Conservation (phyloP, 1,284 basidiomycete species). For the Trametes versicolor region DNA sequence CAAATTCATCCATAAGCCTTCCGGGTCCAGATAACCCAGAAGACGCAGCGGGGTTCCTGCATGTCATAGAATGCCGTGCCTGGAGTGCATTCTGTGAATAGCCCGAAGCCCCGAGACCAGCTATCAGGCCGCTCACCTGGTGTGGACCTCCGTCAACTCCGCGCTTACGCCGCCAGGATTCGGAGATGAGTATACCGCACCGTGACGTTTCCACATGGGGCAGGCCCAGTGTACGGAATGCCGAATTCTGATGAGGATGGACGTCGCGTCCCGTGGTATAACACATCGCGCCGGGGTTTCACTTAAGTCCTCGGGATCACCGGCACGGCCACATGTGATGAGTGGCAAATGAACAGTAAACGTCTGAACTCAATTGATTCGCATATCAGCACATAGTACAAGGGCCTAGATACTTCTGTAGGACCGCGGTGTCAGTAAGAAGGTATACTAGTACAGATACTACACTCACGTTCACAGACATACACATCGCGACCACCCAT, state of each 20-base stretch:
- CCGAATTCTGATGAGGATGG: slow-evolving; percentile 8
- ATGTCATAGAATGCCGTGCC: neutral
- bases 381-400: neutral
- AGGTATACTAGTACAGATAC: neutral
- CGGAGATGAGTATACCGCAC: neutral
- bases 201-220: slow-evolving; percentile 6
- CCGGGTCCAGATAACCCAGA: neutral
- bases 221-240: neutral
- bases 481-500: too few species aligned
- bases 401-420: neutral
- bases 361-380: neutral
- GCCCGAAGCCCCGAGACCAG: neutral
- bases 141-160: neutral
- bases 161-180: neutral
- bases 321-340: slow-evolving; percentile 2
- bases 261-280: neutral
- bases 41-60: slow-evolving; percentile 9
- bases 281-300: neutral
- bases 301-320: neutral
- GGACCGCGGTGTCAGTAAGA: neutral
- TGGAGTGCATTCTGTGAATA: neutral
- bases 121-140: slow-evolving; percentile 6
- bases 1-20: neutral
- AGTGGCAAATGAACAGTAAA: neutral
- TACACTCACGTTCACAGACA: neutral